Base-by-base conservation (phyloP, 2,329 filamentous ascomycete genomes). In the Pseudogymnoascus sp. region DNA sequence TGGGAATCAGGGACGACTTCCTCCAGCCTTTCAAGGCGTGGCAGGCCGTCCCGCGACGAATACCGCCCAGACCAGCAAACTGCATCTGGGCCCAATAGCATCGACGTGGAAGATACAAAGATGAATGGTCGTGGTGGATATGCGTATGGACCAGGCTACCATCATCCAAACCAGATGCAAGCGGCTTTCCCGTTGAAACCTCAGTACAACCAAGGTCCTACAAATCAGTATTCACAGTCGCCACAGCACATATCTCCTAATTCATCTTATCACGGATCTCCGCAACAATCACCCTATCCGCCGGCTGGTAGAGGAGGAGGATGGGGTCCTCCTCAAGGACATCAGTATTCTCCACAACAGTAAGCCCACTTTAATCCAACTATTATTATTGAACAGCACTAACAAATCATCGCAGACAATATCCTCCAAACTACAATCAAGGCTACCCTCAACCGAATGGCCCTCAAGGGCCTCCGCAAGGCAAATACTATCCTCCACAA, bases 221-320 rank as follows among this genome's bases (percentile, higher is more conserved):
- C 75, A 21, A 75, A 78, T 40, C 78, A 80, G 63, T 84, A 83
- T 68, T 79, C 80, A 23, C 80, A 82, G 56, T 86, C 85, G n/a
- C 82, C 86, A 40, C 81, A 83, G 62, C 83, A 84, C 68, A 77
- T 78, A 66, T 79, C 80, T 21, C 80, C 84, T 18, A 80, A 76
- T 61, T 81, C 79, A 60, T 80, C 80, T 16, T 79, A 82, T 68
- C 83, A 85, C 67, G 81, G 80, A 53, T 88, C 86, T 16, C 84
- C 87, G n/a, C 81, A 81, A 65, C 82, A 83, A 46, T 87, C 86
- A 40, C 84, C 86, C 12, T 84, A 88, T 70, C 78, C 78, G 38
- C 78, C 78, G 38, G 76, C 77, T 66, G 78, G 78, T 59, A 78
- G 84, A 72, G 81, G 82, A 72, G 81, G 82, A 61, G 84, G 84